A percentile compares a stretch with the other conserved stretches of the same genome.
These are phyloP conservation scores for Striga hermonthica DNA, from an alignment of 305 asterid species.

Conservation along the genomic window DNA sequence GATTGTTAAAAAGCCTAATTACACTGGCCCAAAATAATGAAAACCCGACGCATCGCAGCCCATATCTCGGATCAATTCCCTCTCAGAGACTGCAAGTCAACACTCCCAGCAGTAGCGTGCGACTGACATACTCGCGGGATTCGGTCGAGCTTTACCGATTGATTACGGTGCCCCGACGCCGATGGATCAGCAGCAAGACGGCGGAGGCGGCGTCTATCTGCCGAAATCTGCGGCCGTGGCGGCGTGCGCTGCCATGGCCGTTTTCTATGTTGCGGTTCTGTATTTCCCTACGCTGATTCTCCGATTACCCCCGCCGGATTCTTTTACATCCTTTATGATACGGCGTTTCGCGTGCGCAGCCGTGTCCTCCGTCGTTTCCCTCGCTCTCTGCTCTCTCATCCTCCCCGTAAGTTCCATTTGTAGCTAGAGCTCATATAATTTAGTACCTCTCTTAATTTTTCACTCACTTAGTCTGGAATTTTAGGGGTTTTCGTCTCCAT, in stretches of 20 bases:
- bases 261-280: constrained; percentile 72
- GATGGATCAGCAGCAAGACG: constrained; percentile 39
- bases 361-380: constrained; percentile 60
- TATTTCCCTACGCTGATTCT: constrained; percentile 73
- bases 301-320: constrained; percentile 73
- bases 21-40: background rate
- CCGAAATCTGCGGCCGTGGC: constrained; percentile 53
- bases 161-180: constrained; percentile 33
- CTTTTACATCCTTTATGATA: constrained; percentile 57
- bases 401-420: constrained; percentile 53
- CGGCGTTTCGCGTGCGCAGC: constrained; percentile 92
- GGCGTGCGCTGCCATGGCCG: constrained; percentile 64
- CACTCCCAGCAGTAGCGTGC: constrained; percentile 14
- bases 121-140: background rate
- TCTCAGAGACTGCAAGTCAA: constrained; percentile 28
- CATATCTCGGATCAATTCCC: constrained; percentile 27
- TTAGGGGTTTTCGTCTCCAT: no score
- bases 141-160: constrained; percentile 4
- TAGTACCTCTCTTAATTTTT: no score
- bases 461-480: no score
- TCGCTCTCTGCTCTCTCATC: constrained; percentile 56
- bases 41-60: constrained; percentile 15
- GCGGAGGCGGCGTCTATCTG: constrained; percentile 36
- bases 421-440: background rate
- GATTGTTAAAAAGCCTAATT: background rate